These are phyloP conservation scores for Huntiella savannae DNA, from an alignment of 2,329 filamentous ascomycete genomes.

Conservation along the genomic window DNA sequence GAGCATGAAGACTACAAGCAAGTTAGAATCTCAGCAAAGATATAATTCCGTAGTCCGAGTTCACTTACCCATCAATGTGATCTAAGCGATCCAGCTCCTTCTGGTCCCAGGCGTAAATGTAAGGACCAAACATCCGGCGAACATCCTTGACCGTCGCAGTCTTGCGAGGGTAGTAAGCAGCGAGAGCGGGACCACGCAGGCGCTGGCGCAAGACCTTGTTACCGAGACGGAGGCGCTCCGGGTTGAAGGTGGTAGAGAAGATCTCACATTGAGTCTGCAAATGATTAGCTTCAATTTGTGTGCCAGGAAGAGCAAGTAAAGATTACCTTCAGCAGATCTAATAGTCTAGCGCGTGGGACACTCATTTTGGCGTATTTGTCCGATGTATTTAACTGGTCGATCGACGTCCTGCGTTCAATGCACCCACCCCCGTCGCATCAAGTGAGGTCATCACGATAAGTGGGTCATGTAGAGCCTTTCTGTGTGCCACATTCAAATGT, in stretches of 20 bases:
- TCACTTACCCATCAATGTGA: constrained; percentile 43
- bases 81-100: constrained; percentile 63
- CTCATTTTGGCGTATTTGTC: constrained; percentile 31
- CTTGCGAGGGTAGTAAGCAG: constrained; percentile 72
- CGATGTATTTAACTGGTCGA: neutral
- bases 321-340: constrained; percentile 62
- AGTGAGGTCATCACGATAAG: constrained; percentile 9
- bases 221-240: constrained; percentile 59
- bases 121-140: constrained; percentile 46
- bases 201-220: constrained; percentile 86
- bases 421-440: neutral
- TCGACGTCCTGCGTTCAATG: constrained; percentile 10
- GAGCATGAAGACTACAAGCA: constrained; percentile 34
- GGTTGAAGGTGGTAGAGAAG: constrained; percentile 85
- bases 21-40: neutral
- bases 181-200: constrained; percentile 63
- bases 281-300: constrained; percentile 13
- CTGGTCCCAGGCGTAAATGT: constrained; percentile 53
- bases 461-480: constrained; percentile 8
- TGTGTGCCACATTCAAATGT: constrained; percentile 2
- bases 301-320: neutral
- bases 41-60: neutral
- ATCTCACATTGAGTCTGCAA: constrained; percentile 69
- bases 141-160: constrained; percentile 55
- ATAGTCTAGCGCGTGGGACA: constrained; percentile 39